phyloP scores from a whole-genome alignment of 805 yeast genomes.

The Spathaspora boniae region DNA sequence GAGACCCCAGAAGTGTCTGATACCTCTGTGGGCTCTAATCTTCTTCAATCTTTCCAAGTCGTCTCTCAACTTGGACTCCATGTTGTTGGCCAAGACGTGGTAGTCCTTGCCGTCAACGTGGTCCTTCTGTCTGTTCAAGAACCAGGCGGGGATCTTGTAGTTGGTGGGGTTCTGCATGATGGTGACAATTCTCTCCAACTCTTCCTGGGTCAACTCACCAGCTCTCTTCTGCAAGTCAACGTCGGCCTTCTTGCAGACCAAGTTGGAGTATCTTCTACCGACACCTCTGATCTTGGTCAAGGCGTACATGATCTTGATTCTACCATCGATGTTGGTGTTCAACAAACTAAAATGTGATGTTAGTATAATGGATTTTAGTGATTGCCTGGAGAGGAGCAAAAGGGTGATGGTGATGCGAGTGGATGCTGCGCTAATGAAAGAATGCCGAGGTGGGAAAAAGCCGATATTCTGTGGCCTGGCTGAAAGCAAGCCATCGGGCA shows the following conservation, averaged over 20 bases:
- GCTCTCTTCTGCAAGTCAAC: slow-evolving; percentile 98
- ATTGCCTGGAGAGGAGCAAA: slow-evolving; percentile 1
- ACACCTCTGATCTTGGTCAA: slow-evolving; percentile 99
- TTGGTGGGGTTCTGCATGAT: slow-evolving; percentile 99
- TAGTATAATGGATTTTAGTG: slow-evolving; percentile 11
- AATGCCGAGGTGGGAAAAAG: too few species aligned
- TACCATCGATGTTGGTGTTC: slow-evolving; percentile 99
- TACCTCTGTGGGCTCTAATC: slow-evolving; percentile 99
- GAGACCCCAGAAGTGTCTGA: slow-evolving; percentile 99
- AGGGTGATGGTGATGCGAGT: too few species aligned
- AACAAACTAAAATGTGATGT: slow-evolving; percentile 70
- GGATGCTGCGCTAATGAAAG: too few species aligned
- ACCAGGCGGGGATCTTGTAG: slow-evolving; percentile 99
- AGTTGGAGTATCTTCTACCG: slow-evolving; percentile 99
- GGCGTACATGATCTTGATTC: slow-evolving; percentile 99
- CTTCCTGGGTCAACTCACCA: slow-evolving; percentile 99
- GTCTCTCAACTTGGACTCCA: slow-evolving; percentile 99
- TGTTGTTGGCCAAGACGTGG: slow-evolving; percentile 98
- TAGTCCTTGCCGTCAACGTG: slow-evolving; percentile 98
- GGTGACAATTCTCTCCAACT: slow-evolving; percentile 99
- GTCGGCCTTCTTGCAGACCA: slow-evolving; percentile 99
- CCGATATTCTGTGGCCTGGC: too few species aligned
- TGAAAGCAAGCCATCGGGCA: too few species aligned
- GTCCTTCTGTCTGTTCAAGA: slow-evolving; percentile 99
- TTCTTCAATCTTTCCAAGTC: slow-evolving; percentile 99